phyloP scores from a whole-genome alignment of 805 yeast species.

The Priceomyces fermenticarens region DNA sequence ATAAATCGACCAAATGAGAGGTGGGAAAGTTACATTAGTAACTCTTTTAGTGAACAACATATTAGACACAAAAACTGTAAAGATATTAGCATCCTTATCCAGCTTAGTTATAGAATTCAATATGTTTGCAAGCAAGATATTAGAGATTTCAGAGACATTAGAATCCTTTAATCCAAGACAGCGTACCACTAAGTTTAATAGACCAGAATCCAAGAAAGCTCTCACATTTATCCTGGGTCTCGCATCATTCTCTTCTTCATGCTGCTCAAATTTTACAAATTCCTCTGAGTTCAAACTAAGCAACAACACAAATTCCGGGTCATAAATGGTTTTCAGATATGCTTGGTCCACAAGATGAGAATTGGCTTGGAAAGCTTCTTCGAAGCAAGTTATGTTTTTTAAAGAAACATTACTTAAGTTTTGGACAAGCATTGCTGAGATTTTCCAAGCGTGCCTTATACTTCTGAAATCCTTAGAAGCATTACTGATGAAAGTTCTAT shows the following conservation, averaged over 20 bases:
- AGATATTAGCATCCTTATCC: constrained; percentile 56
- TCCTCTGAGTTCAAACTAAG: constrained; percentile 64
- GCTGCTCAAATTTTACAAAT: constrained; percentile 39
- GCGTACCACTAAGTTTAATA: constrained; percentile 50
- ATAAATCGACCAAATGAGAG: constrained; percentile 52
- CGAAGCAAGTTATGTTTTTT: background rate
- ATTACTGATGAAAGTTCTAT: constrained; percentile 47
- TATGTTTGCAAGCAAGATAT: constrained; percentile 43
- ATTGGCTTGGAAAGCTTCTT: constrained; percentile 5
- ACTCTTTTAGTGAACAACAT: constrained; percentile 35
- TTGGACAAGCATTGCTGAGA: background rate
- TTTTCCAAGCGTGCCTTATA: background rate
- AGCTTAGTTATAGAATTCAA: constrained; percentile 37
- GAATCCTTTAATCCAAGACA: constrained; percentile 37
- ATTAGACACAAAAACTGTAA: constrained; percentile 52
- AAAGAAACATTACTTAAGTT: background rate
- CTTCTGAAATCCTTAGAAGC: constrained; percentile 28
- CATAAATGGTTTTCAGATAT: constrained; percentile 45
- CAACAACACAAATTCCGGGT: constrained; percentile 67
- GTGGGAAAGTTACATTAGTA: constrained; percentile 24
- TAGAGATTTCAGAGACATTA: constrained; percentile 32
- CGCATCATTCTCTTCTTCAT: constrained; percentile 17
- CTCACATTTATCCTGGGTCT: constrained; percentile 47
- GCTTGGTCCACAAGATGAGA: constrained; percentile 14
- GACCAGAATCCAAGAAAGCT: constrained; percentile 52